phyloP scores from a whole-genome alignment of 2,329 filamentous ascomycete species.

The Neonectria faginata region DNA sequence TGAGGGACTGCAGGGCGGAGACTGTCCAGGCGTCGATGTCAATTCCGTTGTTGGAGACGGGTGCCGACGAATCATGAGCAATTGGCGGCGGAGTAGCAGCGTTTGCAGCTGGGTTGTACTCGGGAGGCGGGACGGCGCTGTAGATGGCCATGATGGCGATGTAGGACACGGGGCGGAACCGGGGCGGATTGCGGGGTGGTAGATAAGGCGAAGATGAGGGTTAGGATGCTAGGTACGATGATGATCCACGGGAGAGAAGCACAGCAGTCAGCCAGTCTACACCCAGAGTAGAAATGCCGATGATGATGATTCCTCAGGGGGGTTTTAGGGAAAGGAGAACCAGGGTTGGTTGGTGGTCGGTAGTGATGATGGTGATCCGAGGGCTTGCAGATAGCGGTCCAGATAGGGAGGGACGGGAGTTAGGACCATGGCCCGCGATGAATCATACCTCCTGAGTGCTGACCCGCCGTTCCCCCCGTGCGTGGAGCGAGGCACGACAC shows the following conservation, averaged over 20 bases:
- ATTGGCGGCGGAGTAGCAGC: conserved; percentile 36
- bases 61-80: conserved; percentile 38
- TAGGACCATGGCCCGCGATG: conserved; percentile 37
- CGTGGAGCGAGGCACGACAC: not conserved
- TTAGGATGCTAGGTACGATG: not conserved
- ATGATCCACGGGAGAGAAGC: not conserved
- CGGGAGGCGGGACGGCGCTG: conserved; percentile 64
- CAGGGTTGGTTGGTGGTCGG: conserved; percentile 17
- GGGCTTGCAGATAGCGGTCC: conserved; percentile 14
- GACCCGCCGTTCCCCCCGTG: conserved; percentile 1
- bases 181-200: conserved; percentile 22
- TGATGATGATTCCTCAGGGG: not conserved
- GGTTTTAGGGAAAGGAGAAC: conserved; percentile 17
- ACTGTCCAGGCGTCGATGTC: conserved; percentile 78
- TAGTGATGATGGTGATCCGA: conserved; percentile 25
- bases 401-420: conserved; percentile 14
- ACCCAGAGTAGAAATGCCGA: not conserved
- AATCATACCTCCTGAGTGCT: conserved; percentile 35
- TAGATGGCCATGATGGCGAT: conserved; percentile 62
- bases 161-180: conserved; percentile 10
- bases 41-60: conserved; percentile 49
- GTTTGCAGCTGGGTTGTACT: conserved; percentile 48
- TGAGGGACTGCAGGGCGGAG: conserved; percentile 66
- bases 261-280: not conserved
- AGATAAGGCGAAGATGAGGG: conserved; percentile 5